Base-by-base conservation (phyloP, 495 filamentous ascomycete species). In the Penicillium alfredii region DNA sequence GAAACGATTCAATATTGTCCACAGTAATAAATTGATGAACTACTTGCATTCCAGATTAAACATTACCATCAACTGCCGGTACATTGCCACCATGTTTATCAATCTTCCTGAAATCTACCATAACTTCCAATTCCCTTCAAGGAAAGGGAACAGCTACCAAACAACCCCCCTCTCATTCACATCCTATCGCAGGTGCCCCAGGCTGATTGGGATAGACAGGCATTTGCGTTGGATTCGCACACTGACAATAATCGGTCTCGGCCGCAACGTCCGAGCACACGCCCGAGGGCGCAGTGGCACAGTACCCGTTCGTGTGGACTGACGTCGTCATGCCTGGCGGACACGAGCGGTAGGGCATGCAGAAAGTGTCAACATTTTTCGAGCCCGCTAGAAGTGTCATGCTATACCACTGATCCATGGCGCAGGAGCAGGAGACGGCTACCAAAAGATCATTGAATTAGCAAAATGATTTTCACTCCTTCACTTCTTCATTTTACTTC, bases 401-500 rank as follows among this genome's bases (percentile, higher is more conserved):
- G 33, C 52, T 56, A 21, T 56, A 53, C 48, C 45, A 58, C 34
- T 58, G 49, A 31, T 51, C 33, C 3, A 28, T 4, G 10, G 40
- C 36, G 34, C 55, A 58, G 10, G 43, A 36, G 28, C 55, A 58
- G 8, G 42, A 47, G 13, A 56, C 38, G 6, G 38, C 55, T 58
- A 28, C 3, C 29, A n/a, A 6, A 8, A 9, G 1, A 11, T 36
- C 11, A 26, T 22, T 33, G 17, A 30, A 30, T 30, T 8, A n/a
- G n/a, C n/a, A n/a, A n/a, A n/a, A n/a, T n/a, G n/a, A n/a, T n/a
- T n/a, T n/a, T n/a, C n/a, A n/a, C n/a, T n/a, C n/a, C n/a, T n/a
- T n/a, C n/a, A n/a, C n/a, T n/a, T n/a, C n/a, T n/a, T n/a, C n/a
- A n/a, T n/a, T n/a, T n/a, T n/a, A n/a, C n/a, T n/a, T n/a, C n/a